These are phyloP conservation scores for Arthrobotrys conoides DNA, from an alignment of 2,329 filamentous ascomycete genomes.

Conservation along the genomic window DNA sequence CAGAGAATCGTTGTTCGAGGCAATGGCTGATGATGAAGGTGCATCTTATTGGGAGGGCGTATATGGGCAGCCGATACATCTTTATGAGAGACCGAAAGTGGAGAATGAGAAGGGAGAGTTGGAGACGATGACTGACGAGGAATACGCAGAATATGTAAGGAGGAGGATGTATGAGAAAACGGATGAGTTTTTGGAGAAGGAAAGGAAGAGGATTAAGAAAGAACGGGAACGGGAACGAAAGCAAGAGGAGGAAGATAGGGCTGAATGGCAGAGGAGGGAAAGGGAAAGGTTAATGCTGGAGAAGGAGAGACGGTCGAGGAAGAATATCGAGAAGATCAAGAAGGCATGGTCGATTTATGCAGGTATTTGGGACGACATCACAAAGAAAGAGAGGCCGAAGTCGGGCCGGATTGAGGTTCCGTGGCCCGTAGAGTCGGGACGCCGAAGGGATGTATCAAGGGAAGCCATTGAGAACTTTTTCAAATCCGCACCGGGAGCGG, in stretches of 20 bases:
- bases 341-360: constrained; percentile 77
- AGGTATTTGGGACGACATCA: constrained; percentile 73
- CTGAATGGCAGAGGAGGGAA: constrained; percentile 73
- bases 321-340: constrained; percentile 69
- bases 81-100: constrained; percentile 74
- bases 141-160: constrained; percentile 89
- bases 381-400: constrained; percentile 64
- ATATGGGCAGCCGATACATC: constrained; percentile 95
- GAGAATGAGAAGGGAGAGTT: constrained; percentile 72
- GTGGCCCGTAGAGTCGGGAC: constrained; percentile 81
- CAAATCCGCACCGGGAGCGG: constrained; percentile 69
- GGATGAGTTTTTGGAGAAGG: constrained; percentile 84
- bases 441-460: constrained; percentile 72
- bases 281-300: constrained; percentile 78
- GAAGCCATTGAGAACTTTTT: constrained; percentile 80
- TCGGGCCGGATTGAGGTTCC: constrained; percentile 70
- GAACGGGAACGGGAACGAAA: constrained; percentile 70
- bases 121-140: constrained; percentile 90
- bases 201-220: constrained; percentile 76
- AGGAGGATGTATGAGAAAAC: constrained; percentile 96
- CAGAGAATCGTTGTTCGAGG: constrained; percentile 94
- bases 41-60: constrained; percentile 95
- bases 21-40: constrained; percentile 95
- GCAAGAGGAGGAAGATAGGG: constrained; percentile 68
- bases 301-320: constrained; percentile 74